These are phyloP conservation scores for Botrytis fabae DNA, from an alignment of 2,329 filamentous ascomycete genomes.

Conservation along the genomic window DNA sequence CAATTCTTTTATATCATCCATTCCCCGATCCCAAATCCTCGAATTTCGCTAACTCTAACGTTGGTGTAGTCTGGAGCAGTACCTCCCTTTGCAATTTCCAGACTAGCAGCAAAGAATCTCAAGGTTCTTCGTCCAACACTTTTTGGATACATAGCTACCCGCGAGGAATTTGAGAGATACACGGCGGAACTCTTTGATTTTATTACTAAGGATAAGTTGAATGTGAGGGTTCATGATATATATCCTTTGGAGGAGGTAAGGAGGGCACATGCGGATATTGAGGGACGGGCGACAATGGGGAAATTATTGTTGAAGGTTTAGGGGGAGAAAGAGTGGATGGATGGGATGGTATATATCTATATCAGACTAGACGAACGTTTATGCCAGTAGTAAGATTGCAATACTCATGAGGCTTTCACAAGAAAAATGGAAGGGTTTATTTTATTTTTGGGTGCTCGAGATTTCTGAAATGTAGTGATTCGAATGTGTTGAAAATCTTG, in stretches of 20 bases:
- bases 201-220: slow-evolving; percentile 67
- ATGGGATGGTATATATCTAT: not conserved
- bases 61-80: slow-evolving; percentile 49
- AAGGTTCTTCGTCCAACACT: slow-evolving; percentile 74
- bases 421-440: not conserved
- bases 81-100: slow-evolving; percentile 59
- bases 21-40: not conserved
- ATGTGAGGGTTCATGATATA: slow-evolving; percentile 71
- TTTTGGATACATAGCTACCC: slow-evolving; percentile 67
- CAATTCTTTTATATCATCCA: not conserved
- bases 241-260: slow-evolving; percentile 75
- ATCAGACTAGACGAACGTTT: not conserved
- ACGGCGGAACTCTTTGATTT: slow-evolving; percentile 71
- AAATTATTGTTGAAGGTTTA: slow-evolving; percentile 72
- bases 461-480: not conserved
- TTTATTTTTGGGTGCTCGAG: not conserved
- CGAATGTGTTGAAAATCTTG: not conserved
- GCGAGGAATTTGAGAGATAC: slow-evolving; percentile 72
- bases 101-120: slow-evolving; percentile 71
- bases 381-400: not conserved
- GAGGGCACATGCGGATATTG: slow-evolving; percentile 74
- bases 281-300: slow-evolving; percentile 78
- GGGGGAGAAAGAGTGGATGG: slow-evolving; percentile 32
- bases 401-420: fast-evolving
- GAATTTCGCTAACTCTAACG: not conserved